Evolutionary conservation across 2,329 filamentous ascomycete genomes (phyloP).

Genomic region (Ceratocystis destructans): DNA sequence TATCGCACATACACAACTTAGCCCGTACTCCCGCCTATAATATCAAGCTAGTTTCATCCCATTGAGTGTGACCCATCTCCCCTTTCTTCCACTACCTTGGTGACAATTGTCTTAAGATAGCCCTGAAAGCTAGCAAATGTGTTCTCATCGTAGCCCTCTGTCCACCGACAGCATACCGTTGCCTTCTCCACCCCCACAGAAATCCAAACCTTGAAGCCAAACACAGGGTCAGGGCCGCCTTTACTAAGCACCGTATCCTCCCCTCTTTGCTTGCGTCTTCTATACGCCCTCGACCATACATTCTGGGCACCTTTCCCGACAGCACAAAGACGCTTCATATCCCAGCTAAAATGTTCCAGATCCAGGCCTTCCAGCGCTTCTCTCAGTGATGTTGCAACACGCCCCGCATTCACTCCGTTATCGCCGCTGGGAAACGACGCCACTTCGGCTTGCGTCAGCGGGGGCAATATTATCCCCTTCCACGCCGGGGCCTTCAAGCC

Average conservation of each 20-base stretch:
- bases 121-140: slow-evolving; percentile 82
- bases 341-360: slow-evolving; percentile 51
- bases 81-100: neutral
- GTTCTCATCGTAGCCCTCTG: slow-evolving; percentile 57
- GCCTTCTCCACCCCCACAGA: neutral
- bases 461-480: slow-evolving; percentile 33
- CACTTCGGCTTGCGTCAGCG: slow-evolving; percentile 29
- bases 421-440: slow-evolving; percentile 33
- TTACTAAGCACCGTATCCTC: slow-evolving; percentile 11
- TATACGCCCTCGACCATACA: slow-evolving; percentile 36
- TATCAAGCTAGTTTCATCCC: neutral
- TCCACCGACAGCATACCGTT: slow-evolving; percentile 36
- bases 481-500: slow-evolving; percentile 30
- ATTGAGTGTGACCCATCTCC: too few species aligned
- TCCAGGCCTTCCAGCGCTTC: slow-evolving; percentile 42
- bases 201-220: slow-evolving; percentile 19
- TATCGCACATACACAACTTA: too few species aligned
- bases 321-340: slow-evolving; percentile 38
- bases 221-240: slow-evolving; percentile 12
- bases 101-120: slow-evolving; percentile 42
- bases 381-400: slow-evolving; percentile 28
- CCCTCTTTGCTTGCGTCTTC: slow-evolving; percentile 16
- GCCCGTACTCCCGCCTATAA: neutral
- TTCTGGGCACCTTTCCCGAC: slow-evolving; percentile 52
- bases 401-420: slow-evolving; percentile 28